Evolutionary conservation across 345 rosid species (phyloP), one percentile per base, ranked within the genome.

Genomic region (Eucalyptus polyanthemos): DNA sequence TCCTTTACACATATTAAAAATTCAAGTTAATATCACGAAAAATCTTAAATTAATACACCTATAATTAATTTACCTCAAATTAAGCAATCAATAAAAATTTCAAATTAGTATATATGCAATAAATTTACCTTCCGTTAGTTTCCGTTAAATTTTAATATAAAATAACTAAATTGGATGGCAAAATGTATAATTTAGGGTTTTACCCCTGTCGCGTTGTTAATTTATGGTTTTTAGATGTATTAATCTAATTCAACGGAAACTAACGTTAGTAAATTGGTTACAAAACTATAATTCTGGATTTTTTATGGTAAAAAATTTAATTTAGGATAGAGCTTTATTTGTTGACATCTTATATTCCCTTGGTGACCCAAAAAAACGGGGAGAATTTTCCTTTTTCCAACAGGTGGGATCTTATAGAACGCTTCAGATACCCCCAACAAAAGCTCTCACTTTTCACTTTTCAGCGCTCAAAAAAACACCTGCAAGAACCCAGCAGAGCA

Each of bases 201-300:
- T 56, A 56, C 3, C 0, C 0, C 4, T 1, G 0, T 56, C 9
- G n/a, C 0, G 3, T 56, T 56, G 6, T 56, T 1, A 24, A 56
- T 24, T 56, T 56, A 0, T 56, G 13, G 0, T 22, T 24, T 56
- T 56, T 24, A 6, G 0, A 0, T 21, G 6, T 4, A 9, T 56
- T 21, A 56, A 9, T 56, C 13, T 1, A 4, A 1, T 22, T 22
- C 1, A 4, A 56, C 3, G 0, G 0, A 56, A 56, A 56, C 27
- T 56, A 56, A 22, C 0, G 13, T 6, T 22, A 56, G 29, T 24
- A 56, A 56, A 1, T 24, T 56, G 10, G 13, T 56, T 24, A 56
- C 58, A 56, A 22, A 24, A 21, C 13, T 56, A 24, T 6, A 9
- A 56, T 22, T 56, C 3, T 56, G 12, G 1, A 56, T 56, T 56